Evolutionary conservation across 495 filamentous ascomycete species (phyloP), one percentile per base, ranked within the genome.

Genomic region (Penicillium salamii): DNA sequence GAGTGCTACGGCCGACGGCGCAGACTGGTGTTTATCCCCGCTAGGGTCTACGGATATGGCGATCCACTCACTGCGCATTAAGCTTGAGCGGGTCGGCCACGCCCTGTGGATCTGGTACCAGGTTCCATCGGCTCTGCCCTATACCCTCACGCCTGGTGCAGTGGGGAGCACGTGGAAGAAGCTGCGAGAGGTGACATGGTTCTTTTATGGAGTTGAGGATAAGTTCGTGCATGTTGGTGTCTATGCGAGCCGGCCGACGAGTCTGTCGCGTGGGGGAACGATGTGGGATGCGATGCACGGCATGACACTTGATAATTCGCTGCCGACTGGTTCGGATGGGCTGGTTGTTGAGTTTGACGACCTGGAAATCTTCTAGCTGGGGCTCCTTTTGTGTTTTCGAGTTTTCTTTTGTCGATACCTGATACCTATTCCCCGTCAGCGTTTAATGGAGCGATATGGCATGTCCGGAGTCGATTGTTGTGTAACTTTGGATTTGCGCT

Each of bases 101-200:
- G 69, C 76, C 3, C 69, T 82, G 20, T 81, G 78, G 78, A 72
- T 82, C 38, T 82, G 75, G 76, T 82, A 81, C 48, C 75, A 78
- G 59, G 62, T 70, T 8, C 69, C 71, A 6, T 65, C 65, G 13
- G 59, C 59, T 8, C 62, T 57, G 32, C 71, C 69, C 35, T 71
- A 65, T 51, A 62, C 59, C 15, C 34, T 52, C 14, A 62, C 63
- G 8, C 69, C 71, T n/a, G 71, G 65, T 1, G 70, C 70, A 1
- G 66, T 72, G 38, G 71, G 71, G 9, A 69, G 59, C 50, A 66
- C 67, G 28, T 82, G 79, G 79, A 76, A 76, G 67, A 82, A 82
- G 60, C 53, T 82, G 61, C 57, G 79, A 7, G 79, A 82, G 56
- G 77, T 82, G 21, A 79, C 77, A 7, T 80, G 77, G 75, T 82